Evolutionary conservation across 2,329 filamentous ascomycete genomes (phyloP).

Genomic region (Neoarthrinium moseri): DNA sequence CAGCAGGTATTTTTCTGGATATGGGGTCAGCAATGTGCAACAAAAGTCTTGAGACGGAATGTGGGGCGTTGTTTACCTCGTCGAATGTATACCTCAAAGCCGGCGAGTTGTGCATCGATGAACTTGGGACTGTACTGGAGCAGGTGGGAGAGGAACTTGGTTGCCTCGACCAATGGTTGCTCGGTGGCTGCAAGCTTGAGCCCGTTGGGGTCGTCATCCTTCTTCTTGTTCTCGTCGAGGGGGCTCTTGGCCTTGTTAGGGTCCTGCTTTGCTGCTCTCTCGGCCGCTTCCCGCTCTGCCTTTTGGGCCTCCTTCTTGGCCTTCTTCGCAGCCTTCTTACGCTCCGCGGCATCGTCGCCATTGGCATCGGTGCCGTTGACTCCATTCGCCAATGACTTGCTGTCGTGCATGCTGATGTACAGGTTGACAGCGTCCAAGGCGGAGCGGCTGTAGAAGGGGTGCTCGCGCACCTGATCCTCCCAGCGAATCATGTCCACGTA

Average conservation of each 20-base stretch:
- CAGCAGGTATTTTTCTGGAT: conserved; percentile 77
- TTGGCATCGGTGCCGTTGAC: conserved; percentile 52
- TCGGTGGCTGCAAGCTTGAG: conserved; percentile 76
- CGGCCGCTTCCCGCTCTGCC: conserved; percentile 75
- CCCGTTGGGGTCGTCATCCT: conserved; percentile 85
- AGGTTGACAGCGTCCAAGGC: conserved; percentile 79
- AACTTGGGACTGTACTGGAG: conserved; percentile 80
- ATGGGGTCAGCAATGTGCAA: conserved; percentile 22
- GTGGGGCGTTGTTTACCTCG: conserved; percentile 63
- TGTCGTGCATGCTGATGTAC: conserved; percentile 77
- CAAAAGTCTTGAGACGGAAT: conserved; percentile 6
- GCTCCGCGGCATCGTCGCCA: conserved; percentile 62
- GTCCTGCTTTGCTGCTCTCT: conserved; percentile 76
- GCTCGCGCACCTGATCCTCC: conserved; percentile 88
- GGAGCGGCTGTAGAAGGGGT: conserved; percentile 87
- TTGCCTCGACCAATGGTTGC: conserved; percentile 80
- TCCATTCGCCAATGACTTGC: conserved; percentile 64
- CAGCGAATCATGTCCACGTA: conserved; percentile 96
- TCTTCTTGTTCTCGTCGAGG: conserved; percentile 73
- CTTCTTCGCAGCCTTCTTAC: conserved; percentile 88
- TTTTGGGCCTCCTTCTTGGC: conserved; percentile 77
- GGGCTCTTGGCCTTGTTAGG: conserved; percentile 72
- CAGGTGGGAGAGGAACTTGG: conserved; percentile 80
- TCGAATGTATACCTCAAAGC: conserved; percentile 87
- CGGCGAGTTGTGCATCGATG: conserved; percentile 77